phyloP scores from a whole-genome alignment of 2,329 filamentous ascomycete species.

The Talaromyces sp. region DNA sequence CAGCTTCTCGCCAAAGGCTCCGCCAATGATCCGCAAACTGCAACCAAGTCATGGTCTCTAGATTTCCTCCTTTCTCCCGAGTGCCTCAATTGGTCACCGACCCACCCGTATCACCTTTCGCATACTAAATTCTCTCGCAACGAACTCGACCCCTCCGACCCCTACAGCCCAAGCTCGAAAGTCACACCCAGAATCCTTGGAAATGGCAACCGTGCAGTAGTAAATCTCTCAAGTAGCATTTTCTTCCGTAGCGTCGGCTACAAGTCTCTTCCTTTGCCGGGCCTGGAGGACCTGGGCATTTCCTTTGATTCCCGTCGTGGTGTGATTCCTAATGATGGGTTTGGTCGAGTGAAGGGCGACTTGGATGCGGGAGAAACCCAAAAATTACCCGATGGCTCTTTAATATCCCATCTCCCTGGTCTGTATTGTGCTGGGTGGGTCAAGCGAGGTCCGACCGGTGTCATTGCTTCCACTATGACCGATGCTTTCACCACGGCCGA shows the following conservation, averaged over 20 bases:
- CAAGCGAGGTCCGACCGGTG: conserved; percentile 89
- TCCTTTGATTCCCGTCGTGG: conserved; percentile 76
- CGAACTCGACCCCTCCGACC: conserved; percentile 50
- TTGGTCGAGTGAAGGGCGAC: conserved; percentile 67
- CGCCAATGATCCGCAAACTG: conserved; percentile 48
- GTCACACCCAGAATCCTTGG: conserved; percentile 50
- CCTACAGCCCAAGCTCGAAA: conserved; percentile 55
- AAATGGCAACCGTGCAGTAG: conserved; percentile 51
- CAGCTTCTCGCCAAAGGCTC: conserved; percentile 81
- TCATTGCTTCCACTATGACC: conserved; percentile 94
- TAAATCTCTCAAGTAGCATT: conserved; percentile 65
- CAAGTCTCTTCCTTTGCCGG: conserved; percentile 75
- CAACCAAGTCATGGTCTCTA: conserved; percentile 75
- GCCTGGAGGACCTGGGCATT: conserved; percentile 72
- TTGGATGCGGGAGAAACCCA: conserved; percentile 23
- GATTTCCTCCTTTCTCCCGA: conserved; percentile 82
- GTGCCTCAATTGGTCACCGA: conserved; percentile 61
- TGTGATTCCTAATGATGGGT: conserved; percentile 78
- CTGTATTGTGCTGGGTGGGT: conserved; percentile 97
- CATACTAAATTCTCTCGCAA: conserved; percentile 68
- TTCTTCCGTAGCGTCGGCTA: conserved; percentile 97
- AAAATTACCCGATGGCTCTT: conserved; percentile 37
- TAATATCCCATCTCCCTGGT: conserved; percentile 63
- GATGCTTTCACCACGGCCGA: conserved; percentile 92
- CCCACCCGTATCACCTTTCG: conserved; percentile 56